These are phyloP conservation scores for Tylopilus felleus DNA, from an alignment of 768 basidiomycete genomes.

Conservation along the genomic window DNA sequence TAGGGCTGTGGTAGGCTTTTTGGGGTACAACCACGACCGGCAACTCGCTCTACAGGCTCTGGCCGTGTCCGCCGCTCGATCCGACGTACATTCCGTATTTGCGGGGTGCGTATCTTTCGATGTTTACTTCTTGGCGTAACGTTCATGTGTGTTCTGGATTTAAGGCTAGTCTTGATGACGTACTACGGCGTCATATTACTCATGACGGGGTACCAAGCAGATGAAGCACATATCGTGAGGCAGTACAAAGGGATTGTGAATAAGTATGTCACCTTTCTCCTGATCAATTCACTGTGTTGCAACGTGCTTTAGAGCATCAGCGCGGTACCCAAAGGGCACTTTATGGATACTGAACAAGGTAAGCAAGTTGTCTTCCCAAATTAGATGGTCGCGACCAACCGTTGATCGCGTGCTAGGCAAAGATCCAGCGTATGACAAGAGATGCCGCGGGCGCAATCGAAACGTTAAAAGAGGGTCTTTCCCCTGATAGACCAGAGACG, in stretches of 20 bases:
- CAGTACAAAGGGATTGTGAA: constrained; percentile 66
- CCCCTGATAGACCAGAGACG: constrained; percentile 44
- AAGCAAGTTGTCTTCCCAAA: constrained; percentile 2
- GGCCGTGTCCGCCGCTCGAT: constrained; percentile 60
- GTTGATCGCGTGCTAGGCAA: constrained; percentile 45
- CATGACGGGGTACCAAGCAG: constrained; percentile 71
- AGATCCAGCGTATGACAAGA: constrained; percentile 68
- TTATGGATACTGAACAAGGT: constrained; percentile 75
- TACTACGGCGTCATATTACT: constrained; percentile 72
- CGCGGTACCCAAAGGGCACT: constrained; percentile 61
- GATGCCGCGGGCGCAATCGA: constrained; percentile 64
- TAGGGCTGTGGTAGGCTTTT: constrained; percentile 68
- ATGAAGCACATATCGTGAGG: constrained; percentile 59
- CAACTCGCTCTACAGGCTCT: constrained; percentile 65
- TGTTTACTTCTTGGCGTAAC: not conserved
- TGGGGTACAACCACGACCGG: constrained; percentile 74
- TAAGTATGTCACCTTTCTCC: constrained; percentile 38
- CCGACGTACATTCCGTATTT: constrained; percentile 74
- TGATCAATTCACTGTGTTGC: not conserved
- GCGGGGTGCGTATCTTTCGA: constrained; percentile 50
- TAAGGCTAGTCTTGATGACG: constrained; percentile 74
- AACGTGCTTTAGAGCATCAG: constrained; percentile 41
- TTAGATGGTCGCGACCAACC: not conserved
- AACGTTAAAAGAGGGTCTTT: constrained; percentile 56
- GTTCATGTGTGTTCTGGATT: not conserved